Evolutionary conservation across 2,329 filamentous ascomycete genomes (phyloP).

Genomic region (Penicillium glabrum): DNA sequence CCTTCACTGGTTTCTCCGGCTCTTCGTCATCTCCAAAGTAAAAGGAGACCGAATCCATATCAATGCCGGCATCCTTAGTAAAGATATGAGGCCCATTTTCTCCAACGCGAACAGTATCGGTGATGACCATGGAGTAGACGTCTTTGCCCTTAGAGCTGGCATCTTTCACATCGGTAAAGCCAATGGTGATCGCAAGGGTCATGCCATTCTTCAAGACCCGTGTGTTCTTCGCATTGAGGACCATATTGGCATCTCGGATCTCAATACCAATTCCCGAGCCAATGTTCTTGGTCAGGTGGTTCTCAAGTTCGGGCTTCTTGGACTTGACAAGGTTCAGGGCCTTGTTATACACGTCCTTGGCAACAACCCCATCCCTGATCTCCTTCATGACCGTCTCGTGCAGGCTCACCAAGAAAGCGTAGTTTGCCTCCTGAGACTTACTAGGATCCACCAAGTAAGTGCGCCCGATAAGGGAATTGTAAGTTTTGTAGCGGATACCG

Average conservation of each 20-base stretch:
- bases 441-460: constrained; percentile 97
- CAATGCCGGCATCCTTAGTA: constrained; percentile 87
- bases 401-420: constrained; percentile 80
- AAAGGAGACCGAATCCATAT: constrained; percentile 92
- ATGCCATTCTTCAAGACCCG: constrained; percentile 90
- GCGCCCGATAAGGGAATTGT: constrained; percentile 86
- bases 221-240: constrained; percentile 83
- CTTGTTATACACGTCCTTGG: constrained; percentile 90
- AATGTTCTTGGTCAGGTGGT: constrained; percentile 90
- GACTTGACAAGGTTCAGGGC: constrained; percentile 75
- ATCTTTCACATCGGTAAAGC: constrained; percentile 87
- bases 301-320: constrained; percentile 93
- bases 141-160: constrained; percentile 82
- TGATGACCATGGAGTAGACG: constrained; percentile 83
- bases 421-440: constrained; percentile 91
- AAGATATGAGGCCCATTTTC: constrained; percentile 70
- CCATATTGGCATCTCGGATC: constrained; percentile 76
- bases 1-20: constrained; percentile 79
- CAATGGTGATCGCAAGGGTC: constrained; percentile 89
- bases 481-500: constrained; percentile 92
- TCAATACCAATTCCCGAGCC: constrained; percentile 93
- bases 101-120: constrained; percentile 89
- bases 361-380: constrained; percentile 78
- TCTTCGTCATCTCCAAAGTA: constrained; percentile 95
- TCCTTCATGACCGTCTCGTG: constrained; percentile 91